Percentiles rank a stretch among this genome's conserved stretches.
Conservation (phyloP, 306 rosid genomes). For the Lotus japonicus region DNA sequence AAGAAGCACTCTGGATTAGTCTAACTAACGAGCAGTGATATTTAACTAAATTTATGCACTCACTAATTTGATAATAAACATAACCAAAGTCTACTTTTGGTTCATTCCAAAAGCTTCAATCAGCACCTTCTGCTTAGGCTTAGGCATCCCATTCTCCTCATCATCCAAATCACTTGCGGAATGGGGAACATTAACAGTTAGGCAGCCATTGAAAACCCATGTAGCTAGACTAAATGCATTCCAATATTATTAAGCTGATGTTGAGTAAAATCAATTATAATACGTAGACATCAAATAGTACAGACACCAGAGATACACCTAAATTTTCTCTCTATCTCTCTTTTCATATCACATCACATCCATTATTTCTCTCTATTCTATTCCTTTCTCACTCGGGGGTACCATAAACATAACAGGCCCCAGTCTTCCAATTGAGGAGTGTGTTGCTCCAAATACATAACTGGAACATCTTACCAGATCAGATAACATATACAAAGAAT, state of each 20-base stretch:
- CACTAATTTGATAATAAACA: background rate
- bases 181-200: slow-evolving; percentile 67
- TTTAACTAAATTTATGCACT: background rate
- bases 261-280: background rate
- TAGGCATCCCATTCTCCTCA: slow-evolving; percentile 51
- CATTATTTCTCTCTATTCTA: too few species aligned
- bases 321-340: too few species aligned
- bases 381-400: too few species aligned
- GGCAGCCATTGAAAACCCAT: slow-evolving; percentile 80
- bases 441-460: slow-evolving; percentile 40
- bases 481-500: background rate
- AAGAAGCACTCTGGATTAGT: background rate
- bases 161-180: slow-evolving; percentile 52
- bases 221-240: slow-evolving; percentile 43
- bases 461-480: slow-evolving; percentile 31
- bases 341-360: too few species aligned
- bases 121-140: slow-evolving; percentile 53
- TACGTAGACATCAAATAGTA: too few species aligned
- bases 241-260: background rate
- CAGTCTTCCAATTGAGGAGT: slow-evolving; percentile 71
- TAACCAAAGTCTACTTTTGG: background rate
- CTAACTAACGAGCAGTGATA: background rate
- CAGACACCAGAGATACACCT: too few species aligned
- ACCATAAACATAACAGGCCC: slow-evolving; percentile 84
- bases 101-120: slow-evolving; percentile 11